Conservation (phyloP, 495 filamentous ascomycete species). For the Monascus purpureus region DNA sequence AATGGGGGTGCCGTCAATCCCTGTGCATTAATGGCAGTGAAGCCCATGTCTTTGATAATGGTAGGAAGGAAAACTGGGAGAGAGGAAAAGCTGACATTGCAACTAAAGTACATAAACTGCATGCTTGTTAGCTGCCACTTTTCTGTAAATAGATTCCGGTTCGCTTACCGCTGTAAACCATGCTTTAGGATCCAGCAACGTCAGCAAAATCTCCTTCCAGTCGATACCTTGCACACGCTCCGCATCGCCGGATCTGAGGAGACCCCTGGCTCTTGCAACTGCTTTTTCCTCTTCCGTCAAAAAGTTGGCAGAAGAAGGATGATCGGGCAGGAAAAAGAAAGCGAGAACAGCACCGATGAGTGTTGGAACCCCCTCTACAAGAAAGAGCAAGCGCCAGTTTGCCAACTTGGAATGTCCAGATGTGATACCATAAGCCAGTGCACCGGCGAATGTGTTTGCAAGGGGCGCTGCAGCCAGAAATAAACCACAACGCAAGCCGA, state of each 20-base stretch:
- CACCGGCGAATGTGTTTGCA: constrained; percentile 72
- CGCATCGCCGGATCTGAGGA: constrained; percentile 48
- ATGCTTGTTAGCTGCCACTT: no score
- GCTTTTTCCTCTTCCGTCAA: constrained; percentile 56
- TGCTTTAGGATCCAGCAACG: constrained; percentile 47
- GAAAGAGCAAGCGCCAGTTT: constrained; percentile 69
- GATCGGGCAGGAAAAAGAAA: constrained; percentile 59
- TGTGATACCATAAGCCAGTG: constrained; percentile 73
- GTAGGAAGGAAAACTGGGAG: constrained; percentile 76
- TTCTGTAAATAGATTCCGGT: no score
- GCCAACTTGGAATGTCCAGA: constrained; percentile 50
- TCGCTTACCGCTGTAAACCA: constrained; percentile 38
- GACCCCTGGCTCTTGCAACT: constrained; percentile 47
- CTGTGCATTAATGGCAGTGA: constrained; percentile 56
- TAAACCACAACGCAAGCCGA: constrained; percentile 63
- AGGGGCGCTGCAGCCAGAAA: constrained; percentile 69
- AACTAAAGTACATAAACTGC: constrained; percentile 46
- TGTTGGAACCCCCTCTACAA: constrained; percentile 70
- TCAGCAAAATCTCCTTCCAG: constrained; percentile 43
- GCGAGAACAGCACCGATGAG: constrained; percentile 49
- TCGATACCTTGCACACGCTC: constrained; percentile 38
- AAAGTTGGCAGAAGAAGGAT: constrained; percentile 53
- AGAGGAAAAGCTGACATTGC: constrained; percentile 62
- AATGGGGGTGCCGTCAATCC: constrained; percentile 73
- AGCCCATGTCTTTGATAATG: constrained; percentile 69